These are phyloP conservation scores for Caryopteris hybrid DNA, from an alignment of 305 asterid genomes.

Conservation along the genomic window DNA sequence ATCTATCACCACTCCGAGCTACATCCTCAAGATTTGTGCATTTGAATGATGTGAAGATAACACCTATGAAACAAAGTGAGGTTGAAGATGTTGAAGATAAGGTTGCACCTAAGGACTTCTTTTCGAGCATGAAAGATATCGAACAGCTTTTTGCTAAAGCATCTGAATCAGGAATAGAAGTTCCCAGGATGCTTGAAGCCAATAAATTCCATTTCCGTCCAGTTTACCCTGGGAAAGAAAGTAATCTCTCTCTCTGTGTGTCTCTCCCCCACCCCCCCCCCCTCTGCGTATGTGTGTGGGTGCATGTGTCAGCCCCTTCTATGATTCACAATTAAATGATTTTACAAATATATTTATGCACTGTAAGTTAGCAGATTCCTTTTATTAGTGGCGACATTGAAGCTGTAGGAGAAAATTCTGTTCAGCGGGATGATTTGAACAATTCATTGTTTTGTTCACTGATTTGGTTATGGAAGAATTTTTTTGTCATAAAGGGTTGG, in stretches of 20 bases:
- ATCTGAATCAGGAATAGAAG: constrained; percentile 92
- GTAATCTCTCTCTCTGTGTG: constrained; percentile 46
- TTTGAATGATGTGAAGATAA: constrained; percentile 48
- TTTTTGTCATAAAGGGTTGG: background rate
- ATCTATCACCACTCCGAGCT: constrained; percentile 68
- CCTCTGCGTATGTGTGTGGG: background rate
- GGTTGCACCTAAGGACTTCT: constrained; percentile 75
- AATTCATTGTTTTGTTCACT: background rate
- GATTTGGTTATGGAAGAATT: background rate
- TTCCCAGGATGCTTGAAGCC: constrained; percentile 98
- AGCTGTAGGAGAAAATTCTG: background rate
- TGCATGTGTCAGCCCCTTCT: background rate
- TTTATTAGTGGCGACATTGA: background rate
- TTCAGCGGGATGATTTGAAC: background rate
- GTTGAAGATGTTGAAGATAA: constrained; percentile 63
- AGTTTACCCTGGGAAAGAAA: constrained; percentile 61
- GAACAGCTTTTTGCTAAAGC: constrained; percentile 79
- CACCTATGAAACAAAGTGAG: constrained; percentile 45
- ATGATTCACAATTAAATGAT: background rate
- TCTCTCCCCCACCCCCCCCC: constrained; percentile 1
- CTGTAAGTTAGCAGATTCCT: background rate
- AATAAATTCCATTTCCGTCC: constrained; percentile 96
- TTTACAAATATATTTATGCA: background rate
- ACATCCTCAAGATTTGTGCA: constrained; percentile 52
- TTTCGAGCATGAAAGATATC: constrained; percentile 75